Percentiles rank a stretch among this genome's conserved stretches.
Evolutionary conservation across 345 rosid species (phyloP).

Genomic region (Aquilaria sinensis): DNA sequence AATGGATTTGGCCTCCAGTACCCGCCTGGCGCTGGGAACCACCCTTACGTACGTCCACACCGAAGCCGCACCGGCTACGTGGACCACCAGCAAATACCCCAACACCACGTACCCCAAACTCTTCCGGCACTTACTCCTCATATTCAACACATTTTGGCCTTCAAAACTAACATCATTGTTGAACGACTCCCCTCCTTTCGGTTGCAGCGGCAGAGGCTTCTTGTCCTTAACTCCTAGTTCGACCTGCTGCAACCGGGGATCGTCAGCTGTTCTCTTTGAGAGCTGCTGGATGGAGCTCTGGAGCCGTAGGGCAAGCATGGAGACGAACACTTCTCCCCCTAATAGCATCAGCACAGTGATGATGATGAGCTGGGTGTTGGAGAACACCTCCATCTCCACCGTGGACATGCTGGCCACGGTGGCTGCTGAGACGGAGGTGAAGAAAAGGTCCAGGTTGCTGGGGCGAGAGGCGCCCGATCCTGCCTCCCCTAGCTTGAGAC

Average conservation of each 20-base stretch:
- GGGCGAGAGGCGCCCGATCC: constrained; percentile 28
- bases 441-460: constrained; percentile 45
- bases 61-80: constrained; percentile 26
- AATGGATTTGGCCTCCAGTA: constrained; percentile 33
- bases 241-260: neutral
- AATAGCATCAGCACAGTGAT: constrained; percentile 46
- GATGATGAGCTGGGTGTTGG: constrained; percentile 50
- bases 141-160: neutral
- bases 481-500: constrained; percentile 30
- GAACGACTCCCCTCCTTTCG: constrained; percentile 3
- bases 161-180: neutral
- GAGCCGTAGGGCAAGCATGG: constrained; percentile 31
- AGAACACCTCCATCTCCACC: constrained; percentile 77
- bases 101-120: constrained; percentile 33
- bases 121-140: constrained; percentile 13
- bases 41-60: constrained; percentile 28
- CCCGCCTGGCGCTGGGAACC: constrained; percentile 28
- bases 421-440: constrained; percentile 64
- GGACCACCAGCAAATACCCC: constrained; percentile 33
- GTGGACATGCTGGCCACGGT: constrained; percentile 76
- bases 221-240: constrained; percentile 2
- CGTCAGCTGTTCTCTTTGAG: neutral
- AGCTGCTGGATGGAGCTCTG: neutral
- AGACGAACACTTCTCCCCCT: constrained; percentile 66
- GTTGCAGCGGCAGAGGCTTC: neutral